phyloP scores from a whole-genome alignment of 2,329 filamentous ascomycete species.

The Diaporthe longicolla region DNA sequence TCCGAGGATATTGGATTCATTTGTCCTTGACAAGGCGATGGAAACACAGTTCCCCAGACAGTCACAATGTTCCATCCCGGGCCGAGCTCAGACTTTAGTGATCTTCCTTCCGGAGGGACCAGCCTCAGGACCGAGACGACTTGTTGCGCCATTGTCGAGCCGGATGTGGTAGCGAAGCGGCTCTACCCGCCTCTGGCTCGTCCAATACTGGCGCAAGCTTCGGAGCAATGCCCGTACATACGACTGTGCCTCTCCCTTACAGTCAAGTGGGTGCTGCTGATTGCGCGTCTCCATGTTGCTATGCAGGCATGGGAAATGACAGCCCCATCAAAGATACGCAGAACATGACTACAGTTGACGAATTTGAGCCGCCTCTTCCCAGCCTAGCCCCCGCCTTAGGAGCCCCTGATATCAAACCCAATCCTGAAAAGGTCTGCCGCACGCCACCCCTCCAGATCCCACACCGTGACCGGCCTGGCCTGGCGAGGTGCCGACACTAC shows the following conservation, averaged over 20 bases:
- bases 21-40: neutral
- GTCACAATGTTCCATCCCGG: neutral
- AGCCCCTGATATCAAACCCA: constrained; percentile 30
- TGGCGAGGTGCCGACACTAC: constrained; percentile 12
- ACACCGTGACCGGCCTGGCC: neutral
- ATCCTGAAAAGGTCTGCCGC: neutral
- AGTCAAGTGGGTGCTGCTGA: neutral
- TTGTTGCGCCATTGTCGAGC: neutral
- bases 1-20: neutral
- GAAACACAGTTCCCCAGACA: neutral
- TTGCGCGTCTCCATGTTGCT: neutral
- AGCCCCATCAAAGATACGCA: neutral
- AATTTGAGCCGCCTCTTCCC: constrained; percentile 30
- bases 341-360: constrained; percentile 15
- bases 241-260: constrained; percentile 15
- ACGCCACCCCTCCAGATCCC: neutral
- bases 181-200: neutral
- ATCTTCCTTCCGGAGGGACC: neutral
- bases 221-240: no score
- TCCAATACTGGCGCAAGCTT: neutral
- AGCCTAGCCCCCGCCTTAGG: constrained; percentile 8
- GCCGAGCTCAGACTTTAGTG: neutral
- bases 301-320: constrained; percentile 14
- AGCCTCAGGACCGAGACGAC: neutral
- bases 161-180: constrained; percentile 7